Base-by-base conservation (phyloP, 495 filamentous ascomycete species). In the Ascobolus immersus region DNA sequence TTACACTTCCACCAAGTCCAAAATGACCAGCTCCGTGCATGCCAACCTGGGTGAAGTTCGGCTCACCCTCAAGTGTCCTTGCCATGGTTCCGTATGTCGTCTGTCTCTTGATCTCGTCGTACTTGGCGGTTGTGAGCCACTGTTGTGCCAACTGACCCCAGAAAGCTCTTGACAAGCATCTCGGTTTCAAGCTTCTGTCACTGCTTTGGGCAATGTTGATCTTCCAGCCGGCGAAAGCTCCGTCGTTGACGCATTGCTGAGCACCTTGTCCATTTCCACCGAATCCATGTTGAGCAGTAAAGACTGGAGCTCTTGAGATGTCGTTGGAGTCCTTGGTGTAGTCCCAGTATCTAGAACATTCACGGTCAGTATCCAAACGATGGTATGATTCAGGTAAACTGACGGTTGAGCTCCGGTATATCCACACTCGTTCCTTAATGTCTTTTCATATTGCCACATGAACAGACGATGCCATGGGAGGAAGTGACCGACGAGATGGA, bases 11-110 rank as follows among this genome's bases (percentile, higher is more conserved):
- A 38, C 61, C 72, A 31, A 75, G 64, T 1, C 59, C 54, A 41
- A 62, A 71, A 44, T 79, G 73, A 2, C 70, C 71, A 2, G 56
- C 71, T 5, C 67, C 64, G 41, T 77, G 74, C 1, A 73, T 62
- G 1, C 71, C 68, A 17, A 71, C 51, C 28, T 52, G 52, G n/a
- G 55, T 50, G 15, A 53, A 58, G 14, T 52, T 49, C 31, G 64
- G 61, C 17, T 61, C 53, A 13, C 63, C 61, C 27, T 71, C 44
- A 5, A 46, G 10, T 4, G 37, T 23, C 34, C 34, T 45, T 8
- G 36, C 24, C 10, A 46, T 46, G 26, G 30, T 39, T 1, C 37
- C 41, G 24, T 37, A 45, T 7, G 44, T 31, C 2, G 18, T 18
- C 29, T 45, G 41, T 1, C n/a, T n/a, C n/a, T n/a, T n/a, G n/a